Conservation (phyloP, 129 eudicot species). For the carrot (Daucus carota) region DH1_v3.0 NC_030381.2:25834501-25835000, state of each 20-base stretch:
- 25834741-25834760: neutral
- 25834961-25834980: slow-evolving; percentile 35
- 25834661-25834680: too few species aligned
- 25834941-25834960: slow-evolving; percentile 25
- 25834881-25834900: slow-evolving; percentile 28
- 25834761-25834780: slow-evolving; percentile 54
- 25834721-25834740: neutral
- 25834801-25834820: slow-evolving; percentile 31
- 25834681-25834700: too few species aligned
- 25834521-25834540: slow-evolving; percentile 47
- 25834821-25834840: slow-evolving; percentile 27
- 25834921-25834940: slow-evolving; percentile 20
- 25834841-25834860: slow-evolving; percentile 22
- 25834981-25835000: slow-evolving; percentile 8
- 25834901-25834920: slow-evolving; percentile 23
- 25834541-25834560: slow-evolving; percentile 54
- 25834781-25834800: slow-evolving; percentile 46
- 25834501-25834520: slow-evolving; percentile 64
- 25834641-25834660: too few species aligned
- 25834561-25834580: slow-evolving; percentile 35
- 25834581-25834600: neutral
- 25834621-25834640: too few species aligned
- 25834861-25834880: slow-evolving; percentile 18
- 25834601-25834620: neutral
- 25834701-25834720: neutral